Percentiles rank a stretch among this genome's conserved stretches.
These are phyloP conservation scores for Ophiostoma australiae DNA, from an alignment of 2,329 filamentous ascomycete genomes.

Conservation along the genomic window DNA sequence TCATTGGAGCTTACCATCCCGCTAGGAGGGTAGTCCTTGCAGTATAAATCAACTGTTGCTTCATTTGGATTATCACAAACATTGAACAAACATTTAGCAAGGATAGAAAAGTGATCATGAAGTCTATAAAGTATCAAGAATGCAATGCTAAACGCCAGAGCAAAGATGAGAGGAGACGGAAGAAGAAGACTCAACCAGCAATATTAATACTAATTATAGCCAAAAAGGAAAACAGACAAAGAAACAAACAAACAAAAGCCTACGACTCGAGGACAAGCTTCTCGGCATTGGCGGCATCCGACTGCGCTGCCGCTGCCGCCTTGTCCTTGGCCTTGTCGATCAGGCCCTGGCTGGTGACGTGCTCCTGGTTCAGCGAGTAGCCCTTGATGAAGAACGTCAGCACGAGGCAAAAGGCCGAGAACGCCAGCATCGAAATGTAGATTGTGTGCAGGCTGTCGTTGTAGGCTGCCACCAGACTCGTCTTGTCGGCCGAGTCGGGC, in stretches of 20 bases:
- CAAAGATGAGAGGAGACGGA: not conserved
- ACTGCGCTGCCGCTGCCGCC: constrained; percentile 15
- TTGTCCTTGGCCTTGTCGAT: constrained; percentile 33
- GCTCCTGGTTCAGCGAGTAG: constrained; percentile 44
- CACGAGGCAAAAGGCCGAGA: constrained; percentile 47
- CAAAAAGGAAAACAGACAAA: not conserved
- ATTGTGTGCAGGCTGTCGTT: constrained; percentile 50
- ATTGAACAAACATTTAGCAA: not conserved
- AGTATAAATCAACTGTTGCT: not conserved
- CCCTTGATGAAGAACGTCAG: constrained; percentile 49
- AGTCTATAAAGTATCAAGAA: not conserved
- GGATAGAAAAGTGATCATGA: not conserved
- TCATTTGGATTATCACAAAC: not conserved
- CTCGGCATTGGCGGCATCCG: not conserved
- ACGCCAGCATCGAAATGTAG: constrained; percentile 49
- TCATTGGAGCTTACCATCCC: not conserved
- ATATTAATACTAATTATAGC: not conserved
- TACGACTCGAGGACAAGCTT: constrained; percentile 3
- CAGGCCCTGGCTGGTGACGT: constrained; percentile 47
- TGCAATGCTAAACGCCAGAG: constrained; percentile 3
- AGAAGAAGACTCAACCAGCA: not conserved
- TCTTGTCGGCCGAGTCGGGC: constrained; percentile 40
- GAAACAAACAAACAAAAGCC: not conserved
- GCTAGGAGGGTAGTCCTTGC: not conserved
- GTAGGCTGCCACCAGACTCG: constrained; percentile 37